Percentiles rank a stretch among this genome's conserved stretches.
Conservation (phyloP, 2,329 filamentous ascomycete species). For the Paradendryphiella salina region DNA sequence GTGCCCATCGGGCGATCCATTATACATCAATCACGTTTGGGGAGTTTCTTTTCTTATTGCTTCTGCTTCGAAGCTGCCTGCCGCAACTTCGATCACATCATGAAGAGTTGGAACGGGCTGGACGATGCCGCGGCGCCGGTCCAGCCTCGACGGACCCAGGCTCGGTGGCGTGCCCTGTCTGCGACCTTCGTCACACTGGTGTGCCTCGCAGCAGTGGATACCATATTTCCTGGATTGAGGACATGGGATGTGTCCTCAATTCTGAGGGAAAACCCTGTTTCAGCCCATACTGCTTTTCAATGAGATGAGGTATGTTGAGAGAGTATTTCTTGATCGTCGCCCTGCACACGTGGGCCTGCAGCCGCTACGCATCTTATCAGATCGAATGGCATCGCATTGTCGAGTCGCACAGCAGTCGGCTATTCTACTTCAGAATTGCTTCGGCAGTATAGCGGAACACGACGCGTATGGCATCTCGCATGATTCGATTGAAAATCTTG, state of each 20-base stretch:
- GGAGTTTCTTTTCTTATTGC: constrained; percentile 1
- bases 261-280: constrained; percentile 3
- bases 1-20: constrained; percentile 5
- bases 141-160: constrained; percentile 15
- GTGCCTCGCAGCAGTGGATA: constrained; percentile 24
- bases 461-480: not conserved
- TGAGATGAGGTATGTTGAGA: constrained; percentile 32
- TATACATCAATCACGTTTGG: constrained; percentile 2
- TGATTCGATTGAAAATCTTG: not conserved
- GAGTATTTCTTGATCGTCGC: constrained; percentile 5
- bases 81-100: constrained; percentile 12
- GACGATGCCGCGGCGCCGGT: constrained; percentile 12
- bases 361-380: constrained; percentile 12
- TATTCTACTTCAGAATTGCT: not conserved
- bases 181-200: constrained; percentile 23
- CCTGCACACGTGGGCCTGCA: constrained; percentile 6
- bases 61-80: not conserved
- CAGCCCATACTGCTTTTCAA: constrained; percentile 13
- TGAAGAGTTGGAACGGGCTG: constrained; percentile 29
- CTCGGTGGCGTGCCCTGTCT: constrained; percentile 16
- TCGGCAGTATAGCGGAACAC: not conserved
- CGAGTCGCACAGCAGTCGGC: constrained; percentile 5
- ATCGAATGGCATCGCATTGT: not conserved
- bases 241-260: constrained; percentile 8
- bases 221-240: constrained; percentile 21